phyloP scores from a whole-genome alignment of 2,329 filamentous ascomycete genomes.

The Boeremia exigua region DNA sequence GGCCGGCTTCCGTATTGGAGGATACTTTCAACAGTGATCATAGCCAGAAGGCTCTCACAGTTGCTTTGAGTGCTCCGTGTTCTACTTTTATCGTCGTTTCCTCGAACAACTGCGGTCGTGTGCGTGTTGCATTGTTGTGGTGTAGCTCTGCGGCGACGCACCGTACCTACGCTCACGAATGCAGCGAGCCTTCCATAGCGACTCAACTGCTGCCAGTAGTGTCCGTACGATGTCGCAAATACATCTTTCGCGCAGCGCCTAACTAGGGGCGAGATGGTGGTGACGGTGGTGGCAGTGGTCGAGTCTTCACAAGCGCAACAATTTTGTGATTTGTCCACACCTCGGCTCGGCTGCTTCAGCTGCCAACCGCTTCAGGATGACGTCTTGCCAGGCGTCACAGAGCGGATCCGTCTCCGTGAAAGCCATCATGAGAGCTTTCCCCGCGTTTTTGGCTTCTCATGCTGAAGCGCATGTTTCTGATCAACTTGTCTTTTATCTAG shows the following conservation, averaged over 20 bases:
- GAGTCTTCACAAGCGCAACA: constrained; percentile 24
- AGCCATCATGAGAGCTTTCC: constrained; percentile 28
- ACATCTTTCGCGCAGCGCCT: neutral
- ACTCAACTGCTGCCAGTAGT: neutral
- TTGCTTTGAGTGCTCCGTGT: constrained; percentile 38
- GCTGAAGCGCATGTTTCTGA: neutral
- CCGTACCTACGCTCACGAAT: neutral
- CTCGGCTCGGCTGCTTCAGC: constrained; percentile 23
- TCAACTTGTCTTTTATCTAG: neutral
- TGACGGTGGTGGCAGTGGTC: constrained; percentile 3
- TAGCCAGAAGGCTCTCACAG: constrained; percentile 35
- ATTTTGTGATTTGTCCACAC: constrained; percentile 12
- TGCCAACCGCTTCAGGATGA: constrained; percentile 24
- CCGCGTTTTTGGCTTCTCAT: constrained; percentile 24
- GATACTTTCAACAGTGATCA: constrained; percentile 42
- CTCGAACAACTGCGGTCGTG: neutral
- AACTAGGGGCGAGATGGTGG: neutral
- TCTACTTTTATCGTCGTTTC: neutral
- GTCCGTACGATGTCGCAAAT: neutral
- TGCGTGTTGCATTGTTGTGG: neutral
- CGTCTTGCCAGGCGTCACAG: constrained; percentile 24
- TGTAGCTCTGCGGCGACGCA: neutral
- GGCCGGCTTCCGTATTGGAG: constrained; percentile 27
- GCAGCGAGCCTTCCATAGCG: neutral
- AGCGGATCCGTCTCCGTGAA: constrained; percentile 31